Percentiles rank a stretch among this genome's conserved stretches.
These are phyloP conservation scores for Abrus precatorius DNA, from an alignment of 306 rosid genomes.

Conservation along the genomic window DNA sequence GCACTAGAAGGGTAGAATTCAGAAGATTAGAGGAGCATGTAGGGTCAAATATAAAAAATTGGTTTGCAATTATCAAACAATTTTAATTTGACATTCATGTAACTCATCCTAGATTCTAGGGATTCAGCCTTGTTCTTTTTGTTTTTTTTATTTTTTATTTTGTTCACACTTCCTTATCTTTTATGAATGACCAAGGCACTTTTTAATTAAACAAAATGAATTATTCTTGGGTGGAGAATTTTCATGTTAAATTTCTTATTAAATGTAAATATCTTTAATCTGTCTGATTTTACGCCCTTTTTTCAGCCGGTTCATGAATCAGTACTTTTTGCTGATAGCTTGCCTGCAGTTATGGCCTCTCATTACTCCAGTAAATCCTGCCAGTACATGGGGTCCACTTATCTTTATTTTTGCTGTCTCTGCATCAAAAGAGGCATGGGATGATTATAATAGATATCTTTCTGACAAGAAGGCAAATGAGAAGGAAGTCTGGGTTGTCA, in stretches of 20 bases:
- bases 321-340: slow-evolving; percentile 96
- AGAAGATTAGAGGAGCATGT: slow-evolving; percentile 39
- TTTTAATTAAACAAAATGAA: slow-evolving; percentile 1
- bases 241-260: slow-evolving; percentile 34
- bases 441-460: slow-evolving; percentile 93
- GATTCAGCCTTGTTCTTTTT: slow-evolving; percentile 24
- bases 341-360: slow-evolving; percentile 99
- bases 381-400: slow-evolving; percentile 99
- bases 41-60: background rate
- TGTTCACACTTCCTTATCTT: slow-evolving; percentile 37
- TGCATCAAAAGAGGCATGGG: slow-evolving; percentile 99
- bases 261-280: slow-evolving; percentile 42
- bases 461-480: slow-evolving; percentile 97
- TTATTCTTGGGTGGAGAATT: slow-evolving; percentile 5
- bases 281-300: slow-evolving; percentile 42
- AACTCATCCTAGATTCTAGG: slow-evolving; percentile 35
- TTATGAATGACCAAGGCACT: slow-evolving; percentile 35
- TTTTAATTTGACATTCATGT: slow-evolving; percentile 32
- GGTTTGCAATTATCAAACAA: background rate
- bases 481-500: slow-evolving; percentile 96
- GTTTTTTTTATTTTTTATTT: background rate
- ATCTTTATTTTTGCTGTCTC: slow-evolving; percentile 97
- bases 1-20: background rate
- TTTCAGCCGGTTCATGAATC: slow-evolving; percentile 99
- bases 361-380: slow-evolving; percentile 98